Evolutionary conservation across 2,329 filamentous ascomycete genomes (phyloP).

Genomic region (Alternaria ventricosa): DNA sequence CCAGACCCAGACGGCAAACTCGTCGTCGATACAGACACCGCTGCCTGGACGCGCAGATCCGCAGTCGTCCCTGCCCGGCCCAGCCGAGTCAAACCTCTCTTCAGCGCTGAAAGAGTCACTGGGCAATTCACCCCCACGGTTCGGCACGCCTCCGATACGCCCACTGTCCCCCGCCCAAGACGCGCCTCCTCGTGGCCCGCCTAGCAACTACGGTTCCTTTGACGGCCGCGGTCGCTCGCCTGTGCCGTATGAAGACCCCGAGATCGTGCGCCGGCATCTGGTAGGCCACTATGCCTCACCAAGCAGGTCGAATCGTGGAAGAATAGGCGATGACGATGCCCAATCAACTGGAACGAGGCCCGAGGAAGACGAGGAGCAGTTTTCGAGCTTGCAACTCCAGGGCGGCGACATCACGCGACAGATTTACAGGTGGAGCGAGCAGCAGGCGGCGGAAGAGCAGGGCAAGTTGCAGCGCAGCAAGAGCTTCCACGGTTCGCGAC

Average conservation of each 20-base stretch:
- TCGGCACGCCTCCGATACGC: conserved; percentile 63
- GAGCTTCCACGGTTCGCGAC: conserved; percentile 81
- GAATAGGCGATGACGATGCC: conserved; percentile 34
- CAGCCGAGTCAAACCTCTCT: conserved; percentile 85
- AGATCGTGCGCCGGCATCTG: conserved; percentile 90
- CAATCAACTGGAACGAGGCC: conserved; percentile 53
- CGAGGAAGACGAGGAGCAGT: conserved; percentile 68
- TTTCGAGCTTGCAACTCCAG: conserved; percentile 90
- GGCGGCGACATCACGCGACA: conserved; percentile 93
- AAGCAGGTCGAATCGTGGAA: conserved; percentile 39
- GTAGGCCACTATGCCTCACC: conserved; percentile 57
- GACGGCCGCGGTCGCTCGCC: conserved; percentile 67
- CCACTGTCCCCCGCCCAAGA: conserved; percentile 62
- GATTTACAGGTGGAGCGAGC: conserved; percentile 96
- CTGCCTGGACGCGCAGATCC: conserved; percentile 66
- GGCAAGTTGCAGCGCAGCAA: conserved; percentile 77
- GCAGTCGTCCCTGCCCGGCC: conserved; percentile 70
- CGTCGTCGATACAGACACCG: conserved; percentile 60
- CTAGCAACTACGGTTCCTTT: conserved; percentile 85
- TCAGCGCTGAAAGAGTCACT: conserved; percentile 81
- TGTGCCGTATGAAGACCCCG: conserved; percentile 81
- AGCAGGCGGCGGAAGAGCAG: conserved; percentile 72
- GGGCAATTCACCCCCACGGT: conserved; percentile 72
- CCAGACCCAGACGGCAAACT: conserved; percentile 56
- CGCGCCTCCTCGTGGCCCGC: conserved; percentile 60